These are phyloP conservation scores for Fraxinus dipetala DNA, from an alignment of 305 asterid species.

Conservation along the genomic window DNA sequence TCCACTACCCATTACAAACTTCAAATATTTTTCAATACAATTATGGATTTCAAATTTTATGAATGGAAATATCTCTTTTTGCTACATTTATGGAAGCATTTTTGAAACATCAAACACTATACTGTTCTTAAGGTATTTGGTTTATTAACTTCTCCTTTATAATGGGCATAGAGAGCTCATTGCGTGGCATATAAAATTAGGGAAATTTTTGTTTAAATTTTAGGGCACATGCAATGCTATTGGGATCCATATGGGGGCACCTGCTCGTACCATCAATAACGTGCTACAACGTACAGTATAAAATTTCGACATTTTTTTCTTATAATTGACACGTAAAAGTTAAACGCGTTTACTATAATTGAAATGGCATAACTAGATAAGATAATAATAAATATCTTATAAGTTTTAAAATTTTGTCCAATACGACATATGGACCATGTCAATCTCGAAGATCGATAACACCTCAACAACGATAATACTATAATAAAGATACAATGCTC, in stretches of 20 bases:
- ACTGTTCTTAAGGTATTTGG: not conserved
- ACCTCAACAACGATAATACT: not conserved
- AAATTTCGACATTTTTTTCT: not conserved
- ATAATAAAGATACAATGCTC: not conserved
- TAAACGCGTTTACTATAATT: not conserved
- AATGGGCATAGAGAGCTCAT: not conserved
- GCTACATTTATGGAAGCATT: not conserved
- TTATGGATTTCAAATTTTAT: too few relatives aligned
- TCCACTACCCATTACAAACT: not conserved
- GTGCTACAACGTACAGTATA: constrained; percentile 13
- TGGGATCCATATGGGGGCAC: constrained; percentile 16
- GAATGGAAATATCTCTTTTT: not conserved
- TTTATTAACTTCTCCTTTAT: not conserved
- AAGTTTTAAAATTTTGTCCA: not conserved
- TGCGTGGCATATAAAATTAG: not conserved
- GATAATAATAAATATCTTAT: not conserved
- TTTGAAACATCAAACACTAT: not conserved
- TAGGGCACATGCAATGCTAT: constrained; percentile 33
- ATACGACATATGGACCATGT: not conserved
- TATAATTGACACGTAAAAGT: not conserved
- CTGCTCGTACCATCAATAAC: constrained; percentile 23
- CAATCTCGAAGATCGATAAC: not conserved
- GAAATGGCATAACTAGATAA: too few relatives aligned
- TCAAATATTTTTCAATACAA: not conserved
- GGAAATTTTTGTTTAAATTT: not conserved